Percentiles rank a stretch among this genome's conserved stretches.
These are phyloP conservation scores for Grosmannia huntii DNA, from an alignment of 2,329 filamentous ascomycete genomes.

Conservation along the genomic window DNA sequence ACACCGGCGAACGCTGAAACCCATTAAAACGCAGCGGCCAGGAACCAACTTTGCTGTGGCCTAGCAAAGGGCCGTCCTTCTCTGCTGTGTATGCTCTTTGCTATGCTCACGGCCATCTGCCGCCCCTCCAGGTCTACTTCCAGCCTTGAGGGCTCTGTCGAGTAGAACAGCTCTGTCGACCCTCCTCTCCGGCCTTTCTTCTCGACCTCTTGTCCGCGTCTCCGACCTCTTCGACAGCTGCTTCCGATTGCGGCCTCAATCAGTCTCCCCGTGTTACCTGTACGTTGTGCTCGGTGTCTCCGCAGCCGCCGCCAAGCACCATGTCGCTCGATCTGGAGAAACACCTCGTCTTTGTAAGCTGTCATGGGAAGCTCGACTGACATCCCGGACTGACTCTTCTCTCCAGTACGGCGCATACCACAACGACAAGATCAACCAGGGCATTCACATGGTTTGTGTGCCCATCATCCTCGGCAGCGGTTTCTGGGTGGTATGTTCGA, in stretches of 20 bases:
- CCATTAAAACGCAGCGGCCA: background rate
- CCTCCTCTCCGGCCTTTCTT: background rate
- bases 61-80: background rate
- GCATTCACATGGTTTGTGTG: conserved; percentile 70
- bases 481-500: conserved; percentile 50
- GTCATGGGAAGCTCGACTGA: background rate
- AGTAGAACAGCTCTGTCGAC: background rate
- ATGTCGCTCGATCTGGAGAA: conserved; percentile 70
- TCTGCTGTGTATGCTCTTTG: background rate
- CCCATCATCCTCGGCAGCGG: conserved; percentile 60
- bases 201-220: background rate
- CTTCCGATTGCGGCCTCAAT: background rate
- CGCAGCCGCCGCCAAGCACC: background rate
- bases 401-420: conserved; percentile 76
- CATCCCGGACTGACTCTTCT: no score
- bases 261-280: background rate
- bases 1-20: background rate
- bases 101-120: background rate
- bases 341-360: conserved; percentile 66
- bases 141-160: background rate
- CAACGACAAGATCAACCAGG: conserved; percentile 62
- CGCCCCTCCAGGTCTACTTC: background rate
- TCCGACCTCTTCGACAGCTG: no score
- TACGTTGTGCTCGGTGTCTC: background rate
- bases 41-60: background rate